Percentiles rank a stretch among this genome's conserved stretches.
phyloP scores from a whole-genome alignment of 129 eudicot species.

The Flaveria robusta region DNA sequence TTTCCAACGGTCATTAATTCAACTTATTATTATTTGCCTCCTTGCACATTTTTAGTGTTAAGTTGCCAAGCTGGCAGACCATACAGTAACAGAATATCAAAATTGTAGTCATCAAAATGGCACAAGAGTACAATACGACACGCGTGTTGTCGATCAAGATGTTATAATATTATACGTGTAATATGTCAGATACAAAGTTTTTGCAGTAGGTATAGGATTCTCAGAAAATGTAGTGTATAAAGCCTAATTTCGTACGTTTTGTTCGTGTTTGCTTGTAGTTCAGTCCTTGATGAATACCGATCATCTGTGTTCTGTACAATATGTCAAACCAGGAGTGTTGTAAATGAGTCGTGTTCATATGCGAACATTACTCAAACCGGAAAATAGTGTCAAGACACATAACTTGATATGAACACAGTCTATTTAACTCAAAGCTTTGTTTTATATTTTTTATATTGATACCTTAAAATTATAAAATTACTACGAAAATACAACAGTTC shows the following conservation, averaged over 20 bases:
- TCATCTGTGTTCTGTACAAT: background rate
- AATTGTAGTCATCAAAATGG: constrained; percentile 13
- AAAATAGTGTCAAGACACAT: background rate
- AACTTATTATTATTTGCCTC: background rate
- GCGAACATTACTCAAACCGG: background rate
- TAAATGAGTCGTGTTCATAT: background rate
- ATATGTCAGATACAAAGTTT: constrained; percentile 22
- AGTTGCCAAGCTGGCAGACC: background rate
- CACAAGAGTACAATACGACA: constrained; percentile 5
- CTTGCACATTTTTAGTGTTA: background rate
- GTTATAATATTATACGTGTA: constrained; percentile 37
- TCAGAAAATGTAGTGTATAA: constrained; percentile 31
- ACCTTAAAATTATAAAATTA: background rate
- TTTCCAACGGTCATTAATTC: constrained; percentile 36
- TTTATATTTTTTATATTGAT: background rate
- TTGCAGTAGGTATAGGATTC: constrained; percentile 17
- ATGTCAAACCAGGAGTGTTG: background rate
- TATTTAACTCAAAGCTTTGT: background rate
- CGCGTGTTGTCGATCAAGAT: background rate
- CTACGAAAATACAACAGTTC: background rate
- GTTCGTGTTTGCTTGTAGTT: background rate
- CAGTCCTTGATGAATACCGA: background rate
- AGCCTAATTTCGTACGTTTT: constrained; percentile 18
- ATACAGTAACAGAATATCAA: constrained; percentile 13
- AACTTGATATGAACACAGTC: no score